Percentiles rank a stretch among this genome's conserved stretches.
Evolutionary conservation across 176 grass and related monocot species (phyloP).

Genomic region (Zoysia pacifica): DNA sequence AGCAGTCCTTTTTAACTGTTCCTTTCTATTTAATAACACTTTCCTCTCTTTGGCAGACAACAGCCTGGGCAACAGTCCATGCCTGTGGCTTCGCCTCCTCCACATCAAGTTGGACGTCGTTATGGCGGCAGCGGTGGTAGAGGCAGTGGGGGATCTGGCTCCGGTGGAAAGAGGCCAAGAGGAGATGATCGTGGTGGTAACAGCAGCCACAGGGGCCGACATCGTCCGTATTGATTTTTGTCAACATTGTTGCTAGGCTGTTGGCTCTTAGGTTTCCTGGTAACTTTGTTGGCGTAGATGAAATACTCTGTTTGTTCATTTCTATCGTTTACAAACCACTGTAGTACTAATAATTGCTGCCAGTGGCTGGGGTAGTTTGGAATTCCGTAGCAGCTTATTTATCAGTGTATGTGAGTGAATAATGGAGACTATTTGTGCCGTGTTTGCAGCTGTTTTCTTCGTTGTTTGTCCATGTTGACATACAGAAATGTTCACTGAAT

Average conservation of each 20-base stretch:
- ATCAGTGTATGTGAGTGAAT: background rate
- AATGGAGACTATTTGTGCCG: background rate
- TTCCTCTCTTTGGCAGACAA: slow-evolving; percentile 35
- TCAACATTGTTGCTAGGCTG: background rate
- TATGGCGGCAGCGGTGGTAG: background rate
- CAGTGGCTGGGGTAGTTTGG: background rate
- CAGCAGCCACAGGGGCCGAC: slow-evolving; percentile 43
- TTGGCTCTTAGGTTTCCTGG: background rate
- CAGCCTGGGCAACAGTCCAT: slow-evolving; percentile 40
- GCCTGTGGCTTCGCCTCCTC: slow-evolving; percentile 20
- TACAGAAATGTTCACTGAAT: no score
- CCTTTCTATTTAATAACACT: background rate
- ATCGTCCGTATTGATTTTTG: slow-evolving; percentile 45
- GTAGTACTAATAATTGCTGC: background rate
- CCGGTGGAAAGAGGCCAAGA: slow-evolving; percentile 22
- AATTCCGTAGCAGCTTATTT: background rate
- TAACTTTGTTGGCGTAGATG: background rate
- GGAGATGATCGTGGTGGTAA: slow-evolving; percentile 31
- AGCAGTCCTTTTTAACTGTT: background rate
- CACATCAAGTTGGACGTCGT: slow-evolving; percentile 25
- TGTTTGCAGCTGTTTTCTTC: background rate
- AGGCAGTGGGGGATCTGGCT: slow-evolving; percentile 13
- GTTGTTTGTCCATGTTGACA: background rate
- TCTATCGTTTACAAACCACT: background rate
- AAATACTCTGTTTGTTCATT: background rate